These are phyloP conservation scores for Haberlea rhodopensis DNA, from an alignment of 257 asterid genomes.

Conservation along the genomic window DNA sequence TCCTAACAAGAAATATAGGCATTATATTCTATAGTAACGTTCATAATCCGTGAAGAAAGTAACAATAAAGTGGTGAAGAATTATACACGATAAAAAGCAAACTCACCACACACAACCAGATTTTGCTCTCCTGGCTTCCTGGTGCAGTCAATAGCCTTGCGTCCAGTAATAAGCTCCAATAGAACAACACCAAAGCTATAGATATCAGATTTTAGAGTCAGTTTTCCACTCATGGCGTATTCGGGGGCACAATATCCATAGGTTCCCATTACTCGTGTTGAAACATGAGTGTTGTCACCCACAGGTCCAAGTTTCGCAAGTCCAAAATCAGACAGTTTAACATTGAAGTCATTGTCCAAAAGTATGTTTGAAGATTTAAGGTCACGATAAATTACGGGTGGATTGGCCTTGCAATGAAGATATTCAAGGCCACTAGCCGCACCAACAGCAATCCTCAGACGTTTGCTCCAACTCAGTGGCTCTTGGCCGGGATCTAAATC, in stretches of 20 bases:
- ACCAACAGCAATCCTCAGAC: constrained; percentile 77
- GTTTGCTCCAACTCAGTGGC: constrained; percentile 74
- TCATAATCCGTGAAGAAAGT: too few species aligned
- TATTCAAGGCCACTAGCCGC: constrained; percentile 85
- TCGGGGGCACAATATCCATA: constrained; percentile 93
- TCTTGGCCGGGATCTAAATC: constrained; percentile 45
- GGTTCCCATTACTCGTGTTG: constrained; percentile 96
- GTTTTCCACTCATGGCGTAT: constrained; percentile 78
- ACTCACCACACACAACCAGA: constrained; percentile 85
- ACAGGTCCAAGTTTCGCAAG: constrained; percentile 90
- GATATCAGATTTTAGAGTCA: constrained; percentile 84
- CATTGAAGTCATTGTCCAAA: constrained; percentile 71
- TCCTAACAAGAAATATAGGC: too few species aligned
- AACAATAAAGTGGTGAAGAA: too few species aligned
- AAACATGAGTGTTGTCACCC: constrained; percentile 86
- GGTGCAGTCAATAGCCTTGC: constrained; percentile 59
- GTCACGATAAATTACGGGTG: constrained; percentile 86
- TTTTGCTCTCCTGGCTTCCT: constrained; percentile 63
- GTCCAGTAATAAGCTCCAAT: constrained; percentile 80
- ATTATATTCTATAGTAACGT: too few species aligned
- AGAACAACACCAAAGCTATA: constrained; percentile 89
- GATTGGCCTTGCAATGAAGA: constrained; percentile 82
- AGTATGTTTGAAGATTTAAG: constrained; percentile 79
- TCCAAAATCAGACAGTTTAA: constrained; percentile 89
- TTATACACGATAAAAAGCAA: neutral